Evolutionary conservation across 2,329 filamentous ascomycete species (phyloP).

Genomic region (Colletotrichum trifolii): DNA sequence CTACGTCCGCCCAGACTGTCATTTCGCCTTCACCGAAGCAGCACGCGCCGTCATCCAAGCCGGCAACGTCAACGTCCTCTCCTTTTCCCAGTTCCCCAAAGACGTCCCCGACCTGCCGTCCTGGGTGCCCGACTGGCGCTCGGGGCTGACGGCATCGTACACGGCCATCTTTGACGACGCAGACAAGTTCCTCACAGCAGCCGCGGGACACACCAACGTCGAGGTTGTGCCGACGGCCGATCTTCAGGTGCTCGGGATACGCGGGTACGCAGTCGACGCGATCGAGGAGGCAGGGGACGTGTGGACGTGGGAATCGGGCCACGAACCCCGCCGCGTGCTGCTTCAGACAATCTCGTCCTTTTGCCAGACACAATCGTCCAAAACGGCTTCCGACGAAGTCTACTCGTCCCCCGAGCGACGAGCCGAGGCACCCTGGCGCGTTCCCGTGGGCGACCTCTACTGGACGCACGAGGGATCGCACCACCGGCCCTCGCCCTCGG

Average conservation of each 20-base stretch:
- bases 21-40: slow-evolving; percentile 13
- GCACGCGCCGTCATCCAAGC: slow-evolving; percentile 22
- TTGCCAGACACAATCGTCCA: slow-evolving; percentile 5
- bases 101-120: slow-evolving; percentile 42
- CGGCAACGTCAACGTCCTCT: slow-evolving; percentile 24
- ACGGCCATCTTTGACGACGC: slow-evolving; percentile 9
- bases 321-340: background rate
- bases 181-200: slow-evolving; percentile 3
- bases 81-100: slow-evolving; percentile 30
- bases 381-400: background rate
- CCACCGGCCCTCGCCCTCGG: background rate
- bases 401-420: slow-evolving; percentile 4
- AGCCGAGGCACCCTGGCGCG: slow-evolving; percentile 29
- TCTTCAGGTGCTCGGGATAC: slow-evolving; percentile 19
- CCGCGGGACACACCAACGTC: slow-evolving; percentile 15
- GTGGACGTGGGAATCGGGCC: slow-evolving; percentile 13
- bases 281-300: slow-evolving; percentile 27
- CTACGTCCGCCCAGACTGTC: slow-evolving; percentile 10
- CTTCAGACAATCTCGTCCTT: slow-evolving; percentile 12
- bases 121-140: slow-evolving; percentile 53
- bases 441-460: slow-evolving; percentile 25
- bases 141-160: slow-evolving; percentile 17
- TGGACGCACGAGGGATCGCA: slow-evolving; percentile 2
- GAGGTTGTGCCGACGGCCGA: slow-evolving; percentile 3
- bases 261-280: slow-evolving; percentile 25